These are phyloP conservation scores for Aphanomyces invadans DNA, from an alignment of 352 stramenopile species.

Conservation along the genomic window DNA sequence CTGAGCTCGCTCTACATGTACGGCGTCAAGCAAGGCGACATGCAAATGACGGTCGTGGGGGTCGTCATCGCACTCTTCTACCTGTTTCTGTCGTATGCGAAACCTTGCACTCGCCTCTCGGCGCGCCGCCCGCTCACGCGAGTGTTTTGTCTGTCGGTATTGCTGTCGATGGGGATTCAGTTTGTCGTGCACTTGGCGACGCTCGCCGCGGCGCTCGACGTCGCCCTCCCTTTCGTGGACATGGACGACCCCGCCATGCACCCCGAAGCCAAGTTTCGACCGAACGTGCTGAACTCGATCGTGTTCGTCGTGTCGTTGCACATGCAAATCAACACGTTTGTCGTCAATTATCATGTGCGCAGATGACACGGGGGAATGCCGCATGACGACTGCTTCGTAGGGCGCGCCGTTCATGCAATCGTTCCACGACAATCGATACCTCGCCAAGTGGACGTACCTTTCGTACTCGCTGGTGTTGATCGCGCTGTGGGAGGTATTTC, in stretches of 20 bases:
- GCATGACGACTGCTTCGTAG: not conserved
- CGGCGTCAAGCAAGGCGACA: slow-evolving; percentile 93
- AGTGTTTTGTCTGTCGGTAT: slow-evolving; percentile 81
- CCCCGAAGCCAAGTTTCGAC: slow-evolving; percentile 80
- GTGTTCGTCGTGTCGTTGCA: slow-evolving; percentile 89
- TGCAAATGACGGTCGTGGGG: slow-evolving; percentile 64
- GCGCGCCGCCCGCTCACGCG: slow-evolving; percentile 65
- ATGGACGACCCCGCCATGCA: slow-evolving; percentile 48
- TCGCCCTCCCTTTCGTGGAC: slow-evolving; percentile 61
- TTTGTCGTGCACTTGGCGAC: slow-evolving; percentile 86
- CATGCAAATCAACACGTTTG: slow-evolving; percentile 50
- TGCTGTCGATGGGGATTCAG: slow-evolving; percentile 86
- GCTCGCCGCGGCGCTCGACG: slow-evolving; percentile 47
- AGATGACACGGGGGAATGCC: not conserved
- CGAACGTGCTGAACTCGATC: slow-evolving; percentile 92
- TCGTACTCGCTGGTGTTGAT: slow-evolving; percentile 31
- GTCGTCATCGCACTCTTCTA: slow-evolving; percentile 49
- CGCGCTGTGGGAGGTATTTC: slow-evolving; percentile 31
- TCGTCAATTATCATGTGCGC: slow-evolving; percentile 36
- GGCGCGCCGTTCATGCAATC: slow-evolving; percentile 48
- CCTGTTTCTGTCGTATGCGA: slow-evolving; percentile 54
- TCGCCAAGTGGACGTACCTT: slow-evolving; percentile 31
- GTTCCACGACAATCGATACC: slow-evolving; percentile 37
- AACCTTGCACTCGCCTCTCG: slow-evolving; percentile 84
- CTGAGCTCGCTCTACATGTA: slow-evolving; percentile 90